Percentiles rank a stretch among this genome's conserved stretches.
Evolutionary conservation across 2,329 filamentous ascomycete species (phyloP).

Genomic region (Aspergillus fumigatus): DNA sequence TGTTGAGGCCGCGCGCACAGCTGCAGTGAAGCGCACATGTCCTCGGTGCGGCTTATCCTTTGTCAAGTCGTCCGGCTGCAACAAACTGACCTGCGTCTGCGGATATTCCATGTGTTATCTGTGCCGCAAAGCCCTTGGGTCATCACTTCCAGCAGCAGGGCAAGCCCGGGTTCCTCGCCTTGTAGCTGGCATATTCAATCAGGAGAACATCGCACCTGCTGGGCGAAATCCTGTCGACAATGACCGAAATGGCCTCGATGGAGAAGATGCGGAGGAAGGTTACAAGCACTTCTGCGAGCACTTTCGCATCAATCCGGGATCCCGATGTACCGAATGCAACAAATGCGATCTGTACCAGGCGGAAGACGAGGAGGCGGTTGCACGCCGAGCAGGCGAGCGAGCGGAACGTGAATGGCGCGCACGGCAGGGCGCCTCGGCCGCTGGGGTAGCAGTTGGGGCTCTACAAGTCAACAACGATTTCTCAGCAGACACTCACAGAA

Average conservation of each 20-base stretch:
- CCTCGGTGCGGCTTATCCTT: conserved; percentile 87
- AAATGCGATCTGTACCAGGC: conserved; percentile 69
- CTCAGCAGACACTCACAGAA: conserved; percentile 15
- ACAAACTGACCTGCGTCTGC: conserved; percentile 92
- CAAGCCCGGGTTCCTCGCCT: conserved; percentile 6
- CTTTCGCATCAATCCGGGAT: conserved; percentile 76
- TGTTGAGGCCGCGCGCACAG: conserved; percentile 87
- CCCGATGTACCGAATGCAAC: conserved; percentile 71
- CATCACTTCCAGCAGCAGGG: conserved; percentile 16
- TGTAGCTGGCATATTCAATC: conserved; percentile 4
- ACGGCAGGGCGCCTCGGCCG: conserved; percentile 48
- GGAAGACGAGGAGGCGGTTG: conserved; percentile 67
- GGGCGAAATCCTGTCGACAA: conserved; percentile 22
- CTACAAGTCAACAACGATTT: conserved; percentile 27
- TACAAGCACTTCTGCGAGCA: conserved; percentile 96
- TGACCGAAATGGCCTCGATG: conserved; percentile 21
- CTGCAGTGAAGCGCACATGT: conserved; percentile 91
- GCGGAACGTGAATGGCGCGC: conserved; percentile 69
- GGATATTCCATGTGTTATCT: conserved; percentile 99
- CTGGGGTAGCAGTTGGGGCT: conserved; percentile 12
- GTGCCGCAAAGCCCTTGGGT: conserved; percentile 65
- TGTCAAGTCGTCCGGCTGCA: conserved; percentile 90
- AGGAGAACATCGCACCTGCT: conserved; percentile 38
- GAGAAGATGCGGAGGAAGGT: conserved; percentile 57
- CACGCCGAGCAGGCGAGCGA: conserved; percentile 64